These are phyloP conservation scores for Leptomonas pyrrhocoris DNA, from an alignment of 208 protist species.

Conservation along the genomic window DNA sequence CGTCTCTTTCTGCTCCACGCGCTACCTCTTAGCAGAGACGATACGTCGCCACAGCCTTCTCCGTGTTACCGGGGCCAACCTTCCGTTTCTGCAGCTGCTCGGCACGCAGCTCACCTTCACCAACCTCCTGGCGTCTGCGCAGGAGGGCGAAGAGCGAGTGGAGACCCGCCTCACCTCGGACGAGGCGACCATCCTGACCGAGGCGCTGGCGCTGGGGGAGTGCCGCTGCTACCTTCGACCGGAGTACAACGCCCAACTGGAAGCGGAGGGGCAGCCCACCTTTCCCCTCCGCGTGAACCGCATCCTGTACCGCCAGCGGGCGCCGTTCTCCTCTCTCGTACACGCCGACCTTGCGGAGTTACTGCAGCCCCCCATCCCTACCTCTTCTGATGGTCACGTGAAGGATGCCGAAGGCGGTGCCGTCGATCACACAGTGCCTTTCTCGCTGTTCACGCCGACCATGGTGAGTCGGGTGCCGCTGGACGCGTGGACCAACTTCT, in stretches of 20 bases:
- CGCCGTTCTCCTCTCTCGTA: constrained; percentile 64
- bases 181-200: constrained; percentile 58
- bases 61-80: constrained; percentile 30
- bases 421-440: constrained; percentile 3
- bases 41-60: constrained; percentile 63
- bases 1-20: constrained; percentile 57
- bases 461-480: constrained; percentile 18
- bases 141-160: constrained; percentile 80
- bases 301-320: constrained; percentile 52
- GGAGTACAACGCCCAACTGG: constrained; percentile 39
- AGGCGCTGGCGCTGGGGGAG: constrained; percentile 80
- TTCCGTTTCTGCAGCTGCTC: constrained; percentile 54
- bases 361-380: constrained; percentile 11
- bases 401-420: background rate
- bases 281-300: constrained; percentile 51
- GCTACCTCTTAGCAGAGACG: constrained; percentile 52
- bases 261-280: constrained; percentile 22
- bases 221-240: constrained; percentile 57
- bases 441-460: constrained; percentile 22
- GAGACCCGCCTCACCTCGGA: constrained; percentile 51
- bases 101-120: constrained; percentile 74
- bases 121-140: constrained; percentile 63
- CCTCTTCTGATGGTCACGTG: background rate
- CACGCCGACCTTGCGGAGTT: constrained; percentile 49
- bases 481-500: constrained; percentile 39